Base-by-base conservation (phyloP, 805 yeast species). In the Candida succiphila region DNA sequence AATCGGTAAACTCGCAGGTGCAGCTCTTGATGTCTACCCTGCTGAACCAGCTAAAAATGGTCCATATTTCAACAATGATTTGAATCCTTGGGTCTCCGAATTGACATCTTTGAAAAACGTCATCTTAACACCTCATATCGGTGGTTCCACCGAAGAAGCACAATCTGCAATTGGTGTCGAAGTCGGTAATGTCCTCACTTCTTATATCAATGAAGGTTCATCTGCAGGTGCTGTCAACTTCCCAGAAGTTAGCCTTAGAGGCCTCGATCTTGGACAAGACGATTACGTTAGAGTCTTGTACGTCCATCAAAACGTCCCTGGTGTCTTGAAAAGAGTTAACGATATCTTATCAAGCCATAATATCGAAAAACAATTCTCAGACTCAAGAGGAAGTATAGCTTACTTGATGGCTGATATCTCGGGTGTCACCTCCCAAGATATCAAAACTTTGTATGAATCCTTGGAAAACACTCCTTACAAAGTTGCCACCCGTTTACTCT, bases 61-160 rank as follows among this genome's bases (percentile, higher is more conserved):
- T 51, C 85, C 80, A 43, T 61, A 75, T 46, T 92, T 88, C 66
- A 65, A 54, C 49, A 70, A 81, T 56, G 70, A 71, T 27, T 70
- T 92, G 55, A 89, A 89, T 63, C 47, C 65, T 27, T 92, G 95
- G 88, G 72, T 83, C 41, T 67, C 84, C 23, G 96, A 88, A 56
- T 72, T 92, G 48, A 71, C 77, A 46, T 65, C 82, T 9, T 71
- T 87, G 56, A 77, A 88, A 64, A 92, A 92, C 63, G 76, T 89
- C 41, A 87, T 92, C 44, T 71, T 92, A 52, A 80, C 97, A 35
- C 98, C 98, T 23, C 98, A 92, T 57, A 92, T 92, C 48, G 98
- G 98, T 64, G 98, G 98, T 46, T 87, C 96, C 33, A 92, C 98
- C 31, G 97, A 89, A 63, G 98, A 92, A 69, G 98, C 98, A 25